Evolutionary conservation across 768 basidiomycete genomes (phyloP), one percentile per base, ranked within the genome.

Genomic region (Cubamyces lactineus): DNA sequence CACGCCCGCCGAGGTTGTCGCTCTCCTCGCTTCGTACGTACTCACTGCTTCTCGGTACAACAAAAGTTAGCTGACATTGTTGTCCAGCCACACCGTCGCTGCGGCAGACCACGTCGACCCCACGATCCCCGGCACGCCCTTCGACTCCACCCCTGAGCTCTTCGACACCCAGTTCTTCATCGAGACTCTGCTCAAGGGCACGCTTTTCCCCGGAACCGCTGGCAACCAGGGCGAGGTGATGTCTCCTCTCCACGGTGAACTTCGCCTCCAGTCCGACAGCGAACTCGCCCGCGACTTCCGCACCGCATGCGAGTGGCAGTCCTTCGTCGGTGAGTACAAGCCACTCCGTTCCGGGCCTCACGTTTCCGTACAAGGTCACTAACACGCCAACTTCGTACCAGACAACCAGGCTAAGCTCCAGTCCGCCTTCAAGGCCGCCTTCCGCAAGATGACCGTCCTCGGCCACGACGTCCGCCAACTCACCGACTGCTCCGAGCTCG

Each of bases 291-390:
- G 74, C 60, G 74, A 75, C 59, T 42, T 58, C 34, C 68, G 71
- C 49, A 74, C 74, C 9, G 73, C 73, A 12, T 75, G 74, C 66
- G 50, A 64, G 24, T 75, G 74, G 74, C 74, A 75, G 61, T 63
- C 57, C 19, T 68, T 71, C 58, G 66, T 72, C 57, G 62, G 61
- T 48, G 34, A 17, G 55, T 56, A 56, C 41, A 1, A 23, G n/a
- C 23, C 12, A 16, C 42, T 59, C 19, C 28, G 17, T 30, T 28
- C 34, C 23, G 34, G 13, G 8, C 41, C n/a, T 23, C 21, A 21
- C 23, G 6, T 7, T 4, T 6, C 5, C n/a, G 6, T 21, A 5
- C 30, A 30, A 16, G 24, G 9, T 16, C n/a, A 17, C 34, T 49
- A 17, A 40, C 12, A 28, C 21, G 12, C 11, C 15, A 16, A 4